These are phyloP conservation scores for Nakazawaea populi DNA, from an alignment of 805 yeast genomes.

Conservation along the genomic window DNA sequence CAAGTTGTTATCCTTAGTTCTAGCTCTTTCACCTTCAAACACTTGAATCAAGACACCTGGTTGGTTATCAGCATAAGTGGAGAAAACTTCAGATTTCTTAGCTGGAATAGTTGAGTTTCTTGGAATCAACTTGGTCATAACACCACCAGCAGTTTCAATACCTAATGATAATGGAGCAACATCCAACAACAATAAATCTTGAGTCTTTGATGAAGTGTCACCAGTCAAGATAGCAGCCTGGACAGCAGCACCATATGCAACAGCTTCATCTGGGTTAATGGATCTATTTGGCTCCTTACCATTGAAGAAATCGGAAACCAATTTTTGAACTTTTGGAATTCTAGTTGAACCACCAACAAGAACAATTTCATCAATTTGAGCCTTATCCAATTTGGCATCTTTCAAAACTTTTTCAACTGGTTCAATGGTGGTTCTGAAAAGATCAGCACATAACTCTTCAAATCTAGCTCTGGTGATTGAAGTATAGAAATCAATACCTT, in stretches of 20 bases:
- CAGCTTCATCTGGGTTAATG: constrained; percentile 98
- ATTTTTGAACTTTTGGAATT: constrained; percentile 94
- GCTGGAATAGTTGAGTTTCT: constrained; percentile 76
- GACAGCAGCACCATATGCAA: constrained; percentile 98
- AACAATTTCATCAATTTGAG: constrained; percentile 78
- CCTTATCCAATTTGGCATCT: constrained; percentile 79
- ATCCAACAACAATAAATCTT: constrained; percentile 89
- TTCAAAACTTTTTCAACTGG: constrained; percentile 92
- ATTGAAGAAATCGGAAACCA: constrained; percentile 93
- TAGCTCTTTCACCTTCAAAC: constrained; percentile 75
- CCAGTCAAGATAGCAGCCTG: constrained; percentile 97
- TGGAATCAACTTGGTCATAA: constrained; percentile 72
- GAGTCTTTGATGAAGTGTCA: constrained; percentile 94
- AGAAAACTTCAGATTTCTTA: constrained; percentile 65
- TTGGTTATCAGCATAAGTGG: constrained; percentile 82
- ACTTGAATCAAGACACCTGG: constrained; percentile 78
- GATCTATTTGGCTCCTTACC: constrained; percentile 97
- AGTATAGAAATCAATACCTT: constrained; percentile 95
- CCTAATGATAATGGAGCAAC: constrained; percentile 90
- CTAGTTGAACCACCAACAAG: constrained; percentile 98
- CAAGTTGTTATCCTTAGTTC: constrained; percentile 71
- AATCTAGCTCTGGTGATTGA: constrained; percentile 96
- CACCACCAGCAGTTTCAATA: constrained; percentile 81
- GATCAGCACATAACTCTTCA: constrained; percentile 91
- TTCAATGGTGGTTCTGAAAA: constrained; percentile 88